Evolutionary conservation across 345 rosid species (phyloP).

Genomic region (Kernera saxatilis): DNA sequence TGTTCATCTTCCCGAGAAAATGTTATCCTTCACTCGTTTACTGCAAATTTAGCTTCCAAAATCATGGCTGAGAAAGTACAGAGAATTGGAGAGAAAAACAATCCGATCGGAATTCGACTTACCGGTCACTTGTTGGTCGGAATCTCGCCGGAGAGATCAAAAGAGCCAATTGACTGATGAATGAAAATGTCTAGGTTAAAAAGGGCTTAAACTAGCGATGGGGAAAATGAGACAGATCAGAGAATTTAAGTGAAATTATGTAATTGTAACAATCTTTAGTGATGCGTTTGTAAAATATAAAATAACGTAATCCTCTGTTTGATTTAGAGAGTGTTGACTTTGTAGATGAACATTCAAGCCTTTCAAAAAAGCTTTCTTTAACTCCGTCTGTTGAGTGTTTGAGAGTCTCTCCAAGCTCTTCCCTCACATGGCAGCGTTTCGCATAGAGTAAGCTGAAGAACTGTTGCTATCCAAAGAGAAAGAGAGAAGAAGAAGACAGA

Average conservation of each 20-base stretch:
- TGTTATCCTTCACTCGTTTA: neutral
- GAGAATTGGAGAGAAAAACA: neutral
- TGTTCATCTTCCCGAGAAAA: conserved; percentile 19
- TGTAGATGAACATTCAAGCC: neutral
- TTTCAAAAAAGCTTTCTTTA: neutral
- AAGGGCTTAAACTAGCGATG: neutral
- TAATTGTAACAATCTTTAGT: neutral
- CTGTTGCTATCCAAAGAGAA: neutral
- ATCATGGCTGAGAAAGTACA: neutral
- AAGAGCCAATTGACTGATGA: neutral
- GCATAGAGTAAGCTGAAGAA: conserved; percentile 17
- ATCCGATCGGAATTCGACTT: neutral
- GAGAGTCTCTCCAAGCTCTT: conserved; percentile 11
- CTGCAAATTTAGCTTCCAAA: neutral
- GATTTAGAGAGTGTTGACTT: conserved; percentile 17
- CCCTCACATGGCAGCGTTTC: conserved; percentile 25
- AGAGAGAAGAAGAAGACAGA: neutral
- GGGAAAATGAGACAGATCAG: neutral
- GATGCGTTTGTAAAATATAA: neutral
- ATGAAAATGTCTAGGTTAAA: neutral
- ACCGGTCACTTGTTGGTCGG: conserved; percentile 5
- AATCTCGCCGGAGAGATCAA: conserved; percentile 10
- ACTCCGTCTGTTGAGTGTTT: neutral
- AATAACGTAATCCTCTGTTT: neutral
- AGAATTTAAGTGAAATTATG: neutral